Conservation (phyloP, 2,329 filamentous ascomycete species). For the Hirsutella rhossiliensis region DNA sequence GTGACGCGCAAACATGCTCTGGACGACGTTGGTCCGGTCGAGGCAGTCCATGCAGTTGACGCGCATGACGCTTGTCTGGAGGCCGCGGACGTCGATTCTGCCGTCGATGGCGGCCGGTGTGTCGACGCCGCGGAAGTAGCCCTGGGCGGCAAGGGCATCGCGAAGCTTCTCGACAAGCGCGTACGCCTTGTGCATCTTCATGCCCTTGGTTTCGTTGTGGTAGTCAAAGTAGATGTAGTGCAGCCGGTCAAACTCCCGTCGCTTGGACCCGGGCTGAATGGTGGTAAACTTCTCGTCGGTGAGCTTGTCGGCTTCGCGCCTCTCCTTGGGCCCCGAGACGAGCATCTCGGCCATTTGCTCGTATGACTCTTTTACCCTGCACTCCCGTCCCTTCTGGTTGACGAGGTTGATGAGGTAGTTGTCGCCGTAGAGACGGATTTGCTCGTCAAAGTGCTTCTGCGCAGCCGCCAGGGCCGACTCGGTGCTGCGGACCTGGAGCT, state of each 20-base stretch:
- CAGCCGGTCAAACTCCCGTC: constrained; percentile 61
- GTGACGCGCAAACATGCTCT: constrained; percentile 90
- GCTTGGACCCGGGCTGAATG: constrained; percentile 52
- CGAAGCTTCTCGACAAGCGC: constrained; percentile 73
- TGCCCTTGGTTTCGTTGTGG: constrained; percentile 91
- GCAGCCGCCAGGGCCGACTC: constrained; percentile 72
- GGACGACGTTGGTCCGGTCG: constrained; percentile 93
- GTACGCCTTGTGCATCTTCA: constrained; percentile 85
- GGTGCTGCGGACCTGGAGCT: constrained; percentile 73
- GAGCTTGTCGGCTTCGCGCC: constrained; percentile 48
- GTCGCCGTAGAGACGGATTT: constrained; percentile 86
- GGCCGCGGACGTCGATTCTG: constrained; percentile 64
- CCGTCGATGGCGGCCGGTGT: constrained; percentile 61
- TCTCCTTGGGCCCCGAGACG: constrained; percentile 55
- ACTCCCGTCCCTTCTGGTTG: constrained; percentile 88
- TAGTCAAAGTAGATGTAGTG: constrained; percentile 99
- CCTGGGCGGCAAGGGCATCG: constrained; percentile 63
- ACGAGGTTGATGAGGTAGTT: constrained; percentile 97
- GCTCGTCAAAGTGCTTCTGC: constrained; percentile 80
- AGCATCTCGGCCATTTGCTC: constrained; percentile 77
- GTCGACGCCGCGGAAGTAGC: constrained; percentile 88
- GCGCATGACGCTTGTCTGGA: constrained; percentile 82
- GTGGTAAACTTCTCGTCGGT: constrained; percentile 73
- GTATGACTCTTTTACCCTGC: constrained; percentile 82
- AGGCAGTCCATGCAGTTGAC: constrained; percentile 99